Evolutionary conservation across 176 grass and related monocot genomes (phyloP).

Genomic region (Echinochloa phyllopogon): DNA sequence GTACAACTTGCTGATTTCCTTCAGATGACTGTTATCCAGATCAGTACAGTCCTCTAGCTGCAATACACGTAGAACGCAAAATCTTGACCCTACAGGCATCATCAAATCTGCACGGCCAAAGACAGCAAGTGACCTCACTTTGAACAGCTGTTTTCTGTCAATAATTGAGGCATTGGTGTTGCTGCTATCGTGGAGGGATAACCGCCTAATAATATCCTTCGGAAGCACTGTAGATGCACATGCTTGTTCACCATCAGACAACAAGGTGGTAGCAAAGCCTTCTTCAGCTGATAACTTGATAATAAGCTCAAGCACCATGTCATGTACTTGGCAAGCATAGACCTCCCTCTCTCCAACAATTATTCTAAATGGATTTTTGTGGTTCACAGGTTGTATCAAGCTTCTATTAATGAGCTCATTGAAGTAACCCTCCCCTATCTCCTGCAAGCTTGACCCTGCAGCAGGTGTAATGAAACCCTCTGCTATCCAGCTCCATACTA

Average conservation of each 20-base stretch:
- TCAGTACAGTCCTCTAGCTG: neutral
- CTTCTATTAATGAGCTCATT: neutral
- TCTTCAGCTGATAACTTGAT: slow-evolving; percentile 5
- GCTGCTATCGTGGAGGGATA: neutral
- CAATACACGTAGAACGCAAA: neutral
- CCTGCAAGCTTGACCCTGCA: neutral
- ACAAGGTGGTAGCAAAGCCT: neutral
- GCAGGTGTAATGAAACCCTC: neutral
- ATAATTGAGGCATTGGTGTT: neutral
- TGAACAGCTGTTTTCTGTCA: neutral
- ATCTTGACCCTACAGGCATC: neutral
- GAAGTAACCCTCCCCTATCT: neutral
- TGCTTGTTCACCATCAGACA: neutral
- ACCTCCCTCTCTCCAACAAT: neutral
- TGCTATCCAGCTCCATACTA: neutral
- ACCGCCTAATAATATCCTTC: neutral
- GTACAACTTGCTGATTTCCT: neutral
- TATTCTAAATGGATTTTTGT: neutral
- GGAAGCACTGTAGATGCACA: neutral
- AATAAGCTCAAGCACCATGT: slow-evolving; percentile 1
- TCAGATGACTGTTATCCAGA: neutral
- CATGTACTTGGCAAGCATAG: neutral
- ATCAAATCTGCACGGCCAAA: neutral
- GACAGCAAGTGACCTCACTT: slow-evolving; percentile 9
- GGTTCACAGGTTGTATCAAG: neutral